These are phyloP conservation scores for Elsinoe australis DNA, from an alignment of 2,329 filamentous ascomycete genomes.

Conservation along the genomic window DNA sequence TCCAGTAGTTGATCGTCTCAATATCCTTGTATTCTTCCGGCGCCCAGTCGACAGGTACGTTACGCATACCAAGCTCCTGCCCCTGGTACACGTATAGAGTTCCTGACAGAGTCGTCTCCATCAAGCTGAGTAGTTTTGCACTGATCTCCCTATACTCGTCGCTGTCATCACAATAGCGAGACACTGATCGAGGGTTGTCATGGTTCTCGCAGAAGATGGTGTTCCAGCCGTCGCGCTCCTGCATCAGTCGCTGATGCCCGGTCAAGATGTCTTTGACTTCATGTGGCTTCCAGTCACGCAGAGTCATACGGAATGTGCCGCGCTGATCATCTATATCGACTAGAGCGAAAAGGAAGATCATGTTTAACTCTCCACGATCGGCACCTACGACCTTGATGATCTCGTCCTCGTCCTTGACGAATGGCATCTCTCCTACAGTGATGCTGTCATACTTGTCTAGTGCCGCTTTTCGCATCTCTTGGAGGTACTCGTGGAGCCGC, in stretches of 20 bases:
- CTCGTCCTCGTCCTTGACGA: slow-evolving; percentile 38
- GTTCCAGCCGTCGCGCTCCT: slow-evolving; percentile 44
- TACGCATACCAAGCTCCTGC: slow-evolving; percentile 46
- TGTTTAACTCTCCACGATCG: slow-evolving; percentile 37
- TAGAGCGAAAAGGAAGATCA: slow-evolving; percentile 45
- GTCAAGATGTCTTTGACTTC: slow-evolving; percentile 36
- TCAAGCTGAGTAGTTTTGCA: slow-evolving; percentile 42
- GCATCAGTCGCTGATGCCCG: slow-evolving; percentile 44
- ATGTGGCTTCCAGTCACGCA: slow-evolving; percentile 37
- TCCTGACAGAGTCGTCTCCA: slow-evolving; percentile 42
- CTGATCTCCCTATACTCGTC: slow-evolving; percentile 40
- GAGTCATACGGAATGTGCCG: slow-evolving; percentile 30
- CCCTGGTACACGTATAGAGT: slow-evolving; percentile 47
- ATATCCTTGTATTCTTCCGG: slow-evolving; percentile 45
- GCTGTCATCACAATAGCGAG: slow-evolving; percentile 42
- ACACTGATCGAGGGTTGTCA: slow-evolving; percentile 43
- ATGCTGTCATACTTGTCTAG: slow-evolving; percentile 51
- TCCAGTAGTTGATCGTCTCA: slow-evolving; percentile 52
- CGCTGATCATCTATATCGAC: slow-evolving; percentile 34
- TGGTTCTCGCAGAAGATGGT: slow-evolving; percentile 48
- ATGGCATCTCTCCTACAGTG: slow-evolving; percentile 56
- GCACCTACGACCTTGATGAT: slow-evolving; percentile 39
- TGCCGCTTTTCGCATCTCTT: slow-evolving; percentile 46
- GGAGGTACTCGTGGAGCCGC: slow-evolving; percentile 50
- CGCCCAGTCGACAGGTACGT: slow-evolving; percentile 38